These are phyloP conservation scores for Eleusine indica DNA, from an alignment of 176 grass and related monocot genomes.

Conservation along the genomic window DNA sequence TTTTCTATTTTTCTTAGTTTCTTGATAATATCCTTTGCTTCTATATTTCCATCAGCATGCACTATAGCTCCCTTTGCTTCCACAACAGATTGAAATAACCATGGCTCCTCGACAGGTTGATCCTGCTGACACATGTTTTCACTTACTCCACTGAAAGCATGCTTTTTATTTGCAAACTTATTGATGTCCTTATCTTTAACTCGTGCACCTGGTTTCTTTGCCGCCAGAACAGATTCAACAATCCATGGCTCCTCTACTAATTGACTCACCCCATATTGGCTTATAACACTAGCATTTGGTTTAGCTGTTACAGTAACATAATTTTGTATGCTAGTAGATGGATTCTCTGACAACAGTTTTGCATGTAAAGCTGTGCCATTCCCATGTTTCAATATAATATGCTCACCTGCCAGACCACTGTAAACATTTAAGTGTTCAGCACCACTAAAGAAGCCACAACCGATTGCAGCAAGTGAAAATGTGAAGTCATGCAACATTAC, in stretches of 20 bases:
- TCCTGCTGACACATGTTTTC: conserved; percentile 41
- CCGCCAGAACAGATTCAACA: conserved; percentile 50
- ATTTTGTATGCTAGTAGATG: conserved; percentile 31
- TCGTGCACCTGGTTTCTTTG: conserved; percentile 44
- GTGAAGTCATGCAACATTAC: conserved; percentile 49
- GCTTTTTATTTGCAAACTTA: conserved; percentile 31
- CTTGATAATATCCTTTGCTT: conserved; percentile 43
- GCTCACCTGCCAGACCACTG: conserved; percentile 88
- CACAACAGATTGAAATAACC: conserved; percentile 46
- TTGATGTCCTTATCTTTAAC: conserved; percentile 38
- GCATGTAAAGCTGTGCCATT: conserved; percentile 60
- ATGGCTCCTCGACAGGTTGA: conserved; percentile 59
- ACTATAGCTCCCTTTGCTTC: conserved; percentile 35
- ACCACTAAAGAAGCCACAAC: conserved; percentile 40
- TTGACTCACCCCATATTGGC: conserved; percentile 49
- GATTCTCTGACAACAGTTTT: conserved; percentile 44
- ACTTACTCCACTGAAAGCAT: conserved; percentile 19
- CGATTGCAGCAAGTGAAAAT: conserved; percentile 34
- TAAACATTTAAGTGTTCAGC: conserved; percentile 95
- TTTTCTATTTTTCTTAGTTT: conserved; percentile 48
- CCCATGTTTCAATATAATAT: conserved; percentile 59
- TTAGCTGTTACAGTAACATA: conserved; percentile 37
- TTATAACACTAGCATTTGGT: conserved; percentile 37
- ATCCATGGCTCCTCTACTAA: conserved; percentile 89
- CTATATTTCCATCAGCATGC: conserved; percentile 36